These are phyloP conservation scores for Colletotrichum karsti DNA, from an alignment of 2,329 filamentous ascomycete genomes.

Conservation along the genomic window DNA sequence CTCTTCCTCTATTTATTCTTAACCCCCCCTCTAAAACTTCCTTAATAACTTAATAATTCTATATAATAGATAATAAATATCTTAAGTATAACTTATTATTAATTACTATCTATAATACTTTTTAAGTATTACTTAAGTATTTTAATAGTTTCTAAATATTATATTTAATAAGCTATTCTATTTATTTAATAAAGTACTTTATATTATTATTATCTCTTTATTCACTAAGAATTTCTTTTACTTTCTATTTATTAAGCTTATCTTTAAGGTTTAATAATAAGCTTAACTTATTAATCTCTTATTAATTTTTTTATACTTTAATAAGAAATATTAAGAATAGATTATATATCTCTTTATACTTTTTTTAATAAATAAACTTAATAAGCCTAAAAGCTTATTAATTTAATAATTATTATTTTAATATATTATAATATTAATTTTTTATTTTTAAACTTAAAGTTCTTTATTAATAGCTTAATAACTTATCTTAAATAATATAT, in stretches of 20 bases:
- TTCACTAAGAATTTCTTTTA: background rate
- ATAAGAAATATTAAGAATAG: background rate
- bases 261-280: background rate
- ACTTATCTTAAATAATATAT: background rate
- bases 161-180: background rate
- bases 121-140: background rate
- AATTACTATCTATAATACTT: background rate
- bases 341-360: background rate
- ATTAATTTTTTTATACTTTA: background rate
- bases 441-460: background rate
- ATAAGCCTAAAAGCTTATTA: background rate
- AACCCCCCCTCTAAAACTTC: too few relatives aligned
- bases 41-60: too few relatives aligned
- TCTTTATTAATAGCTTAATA: background rate
- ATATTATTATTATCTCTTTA: background rate
- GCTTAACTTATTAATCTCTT: background rate
- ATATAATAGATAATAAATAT: too few relatives aligned
- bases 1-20: too few relatives aligned
- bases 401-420: background rate
- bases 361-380: background rate
- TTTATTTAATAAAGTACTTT: background rate
- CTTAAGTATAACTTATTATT: too few relatives aligned
- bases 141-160: background rate
- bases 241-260: background rate
- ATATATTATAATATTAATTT: background rate